A percentile compares a stretch with the other conserved stretches of the same genome.
Evolutionary conservation across 2,329 filamentous ascomycete species (phyloP).

Genomic region (Phyllosticta capitalensis): DNA sequence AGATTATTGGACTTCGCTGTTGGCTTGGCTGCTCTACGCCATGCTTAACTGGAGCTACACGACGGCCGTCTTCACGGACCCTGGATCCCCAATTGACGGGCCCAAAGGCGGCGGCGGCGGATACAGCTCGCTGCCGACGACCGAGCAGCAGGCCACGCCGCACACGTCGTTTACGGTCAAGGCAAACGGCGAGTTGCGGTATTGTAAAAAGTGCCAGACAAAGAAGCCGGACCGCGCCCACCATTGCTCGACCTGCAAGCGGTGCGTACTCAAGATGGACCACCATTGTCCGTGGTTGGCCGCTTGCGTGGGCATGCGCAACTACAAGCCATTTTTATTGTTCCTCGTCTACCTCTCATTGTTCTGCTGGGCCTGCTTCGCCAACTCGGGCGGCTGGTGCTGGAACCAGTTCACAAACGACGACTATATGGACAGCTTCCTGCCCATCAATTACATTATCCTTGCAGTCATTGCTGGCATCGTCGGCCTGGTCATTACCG

Average conservation of each 20-base stretch:
- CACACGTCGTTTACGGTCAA: constrained; percentile 84
- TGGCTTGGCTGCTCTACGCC: constrained; percentile 63
- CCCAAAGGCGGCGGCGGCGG: constrained; percentile 41
- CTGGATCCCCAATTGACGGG: constrained; percentile 53
- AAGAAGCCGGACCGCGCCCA: constrained; percentile 93
- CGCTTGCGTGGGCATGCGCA: constrained; percentile 84
- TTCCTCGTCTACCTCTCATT: constrained; percentile 84
- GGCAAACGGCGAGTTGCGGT: constrained; percentile 74
- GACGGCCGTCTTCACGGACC: constrained; percentile 83
- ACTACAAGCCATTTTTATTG: constrained; percentile 91
- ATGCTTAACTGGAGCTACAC: constrained; percentile 86
- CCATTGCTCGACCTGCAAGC: constrained; percentile 89
- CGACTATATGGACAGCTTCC: constrained; percentile 62
- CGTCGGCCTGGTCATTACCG: constrained; percentile 78
- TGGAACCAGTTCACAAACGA: constrained; percentile 70
- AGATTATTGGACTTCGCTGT: constrained; percentile 42
- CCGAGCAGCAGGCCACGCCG: constrained; percentile 45
- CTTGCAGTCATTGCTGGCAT: constrained; percentile 81
- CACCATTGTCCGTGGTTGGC: constrained; percentile 98
- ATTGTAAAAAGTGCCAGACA: constrained; percentile 95
- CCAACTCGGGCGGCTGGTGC: constrained; percentile 70
- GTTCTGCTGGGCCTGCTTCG: constrained; percentile 75
- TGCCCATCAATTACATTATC: constrained; percentile 87
- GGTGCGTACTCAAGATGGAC: constrained; percentile 98
- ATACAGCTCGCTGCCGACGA: constrained; percentile 75